Evolutionary conservation across 257 asterid species (phyloP).

Genomic region (Mitragyna speciosa): DNA sequence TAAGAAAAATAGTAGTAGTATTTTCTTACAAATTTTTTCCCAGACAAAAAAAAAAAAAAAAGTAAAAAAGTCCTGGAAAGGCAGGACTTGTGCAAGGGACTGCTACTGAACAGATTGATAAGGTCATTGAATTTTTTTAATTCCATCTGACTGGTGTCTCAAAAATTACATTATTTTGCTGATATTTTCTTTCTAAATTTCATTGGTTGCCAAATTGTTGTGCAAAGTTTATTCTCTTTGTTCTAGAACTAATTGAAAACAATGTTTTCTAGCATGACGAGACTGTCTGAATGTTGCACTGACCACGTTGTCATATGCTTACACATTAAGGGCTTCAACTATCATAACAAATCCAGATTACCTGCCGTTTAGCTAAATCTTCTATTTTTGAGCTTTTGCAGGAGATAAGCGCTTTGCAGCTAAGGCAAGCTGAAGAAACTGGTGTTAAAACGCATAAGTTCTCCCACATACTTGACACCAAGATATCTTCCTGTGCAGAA

Average conservation of each 20-base stretch:
- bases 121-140: constrained; percentile 31
- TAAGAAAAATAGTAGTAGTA: no score
- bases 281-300: neutral
- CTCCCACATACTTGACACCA: constrained; percentile 53
- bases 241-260: neutral
- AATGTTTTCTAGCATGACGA: neutral
- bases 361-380: neutral
- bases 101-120: constrained; percentile 44
- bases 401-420: no score
- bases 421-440: constrained; percentile 51
- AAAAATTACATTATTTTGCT: neutral
- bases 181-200: constrained; percentile 1
- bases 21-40: no score
- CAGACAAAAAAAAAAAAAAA: no score
- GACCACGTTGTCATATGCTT: neutral
- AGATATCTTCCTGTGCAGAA: constrained; percentile 61
- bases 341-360: neutral
- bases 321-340: neutral
- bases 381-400: no score
- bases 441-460: constrained; percentile 64
- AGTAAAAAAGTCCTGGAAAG: constrained; percentile 51
- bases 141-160: neutral
- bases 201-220: neutral
- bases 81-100: constrained; percentile 44
- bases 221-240: neutral